A percentile compares a stretch with the other conserved stretches of the same genome.
These are phyloP conservation scores for Verticillium nubilum DNA, from an alignment of 2,329 filamentous ascomycete genomes.

Conservation along the genomic window DNA sequence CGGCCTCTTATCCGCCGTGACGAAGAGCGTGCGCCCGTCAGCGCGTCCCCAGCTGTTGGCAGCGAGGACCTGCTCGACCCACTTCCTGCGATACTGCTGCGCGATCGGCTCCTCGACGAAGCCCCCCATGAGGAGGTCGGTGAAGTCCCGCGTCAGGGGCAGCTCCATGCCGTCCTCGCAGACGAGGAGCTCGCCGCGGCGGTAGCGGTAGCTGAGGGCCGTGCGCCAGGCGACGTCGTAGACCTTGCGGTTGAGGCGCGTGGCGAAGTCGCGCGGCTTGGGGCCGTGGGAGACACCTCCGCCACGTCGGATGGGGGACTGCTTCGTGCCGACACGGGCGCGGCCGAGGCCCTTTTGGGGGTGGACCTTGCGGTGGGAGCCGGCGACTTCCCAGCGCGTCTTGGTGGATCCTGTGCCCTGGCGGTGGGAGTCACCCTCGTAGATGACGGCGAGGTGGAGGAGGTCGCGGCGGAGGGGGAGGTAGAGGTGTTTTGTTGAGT, in stretches of 20 bases:
- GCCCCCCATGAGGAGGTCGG: slow-evolving; percentile 27
- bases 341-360: slow-evolving; percentile 82
- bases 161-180: slow-evolving; percentile 75
- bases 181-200: slow-evolving; percentile 79
- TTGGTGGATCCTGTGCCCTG: slow-evolving; percentile 82
- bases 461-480: slow-evolving; percentile 87
- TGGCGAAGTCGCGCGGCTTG: slow-evolving; percentile 84
- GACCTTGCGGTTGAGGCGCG: slow-evolving; percentile 76
- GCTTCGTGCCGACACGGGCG: slow-evolving; percentile 74
- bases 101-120: slow-evolving; percentile 42
- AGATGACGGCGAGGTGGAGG: slow-evolving; percentile 85
- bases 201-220: slow-evolving; percentile 86
- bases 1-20: slow-evolving; percentile 57
- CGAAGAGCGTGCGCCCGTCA: slow-evolving; percentile 67
- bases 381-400: slow-evolving; percentile 76
- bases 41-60: slow-evolving; percentile 64
- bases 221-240: slow-evolving; percentile 96
- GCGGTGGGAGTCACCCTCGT: slow-evolving; percentile 83
- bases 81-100: slow-evolving; percentile 54
- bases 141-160: slow-evolving; percentile 44
- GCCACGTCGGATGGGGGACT: slow-evolving; percentile 75
- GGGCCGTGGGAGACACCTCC: slow-evolving; percentile 91
- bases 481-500: slow-evolving; percentile 75
- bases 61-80: slow-evolving; percentile 63
- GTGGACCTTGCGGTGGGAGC: slow-evolving; percentile 74